Evolutionary conservation across 768 basidiomycete genomes (phyloP).

Genomic region (Phaeotremella fagi): DNA sequence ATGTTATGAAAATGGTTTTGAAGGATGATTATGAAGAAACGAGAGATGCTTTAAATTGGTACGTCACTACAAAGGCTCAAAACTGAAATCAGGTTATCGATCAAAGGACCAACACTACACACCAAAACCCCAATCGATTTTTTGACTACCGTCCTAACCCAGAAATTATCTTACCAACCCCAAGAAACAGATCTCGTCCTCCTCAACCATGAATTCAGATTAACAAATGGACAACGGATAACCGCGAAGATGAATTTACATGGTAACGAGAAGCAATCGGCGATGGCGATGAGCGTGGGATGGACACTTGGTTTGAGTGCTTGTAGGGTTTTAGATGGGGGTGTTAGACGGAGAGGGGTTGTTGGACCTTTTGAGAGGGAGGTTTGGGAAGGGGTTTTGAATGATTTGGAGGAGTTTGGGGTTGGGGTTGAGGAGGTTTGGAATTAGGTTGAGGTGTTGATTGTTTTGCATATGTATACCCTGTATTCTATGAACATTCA

Average conservation of each 20-base stretch:
- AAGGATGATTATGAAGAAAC: too few species aligned
- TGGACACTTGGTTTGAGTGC: slow-evolving; percentile 82
- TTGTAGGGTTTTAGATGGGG: slow-evolving; percentile 63
- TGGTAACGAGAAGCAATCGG: slow-evolving; percentile 59
- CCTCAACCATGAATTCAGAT: slow-evolving; percentile 74
- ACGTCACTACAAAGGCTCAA: too few species aligned
- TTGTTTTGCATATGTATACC: too few species aligned
- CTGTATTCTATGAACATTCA: too few species aligned
- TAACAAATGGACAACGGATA: slow-evolving; percentile 54
- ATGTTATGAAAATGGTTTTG: too few species aligned
- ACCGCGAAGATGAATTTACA: slow-evolving; percentile 64
- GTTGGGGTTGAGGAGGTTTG: slow-evolving; percentile 47
- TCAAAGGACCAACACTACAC: too few species aligned
- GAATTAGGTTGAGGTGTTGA: too few species aligned
- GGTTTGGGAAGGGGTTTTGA: slow-evolving; percentile 63
- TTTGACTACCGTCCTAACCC: slow-evolving; percentile 66
- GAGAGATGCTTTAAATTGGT: slow-evolving; percentile 34
- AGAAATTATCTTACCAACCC: slow-evolving; percentile 64
- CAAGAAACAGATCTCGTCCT: slow-evolving; percentile 82
- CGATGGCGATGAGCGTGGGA: slow-evolving; percentile 89
- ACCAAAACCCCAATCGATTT: slow-evolving; percentile 58
- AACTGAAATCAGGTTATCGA: too few species aligned
- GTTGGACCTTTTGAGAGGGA: slow-evolving; percentile 60
- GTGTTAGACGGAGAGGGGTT: slow-evolving; percentile 58
- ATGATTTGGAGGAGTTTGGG: slow-evolving; percentile 55